Evolutionary conservation across 2,329 filamentous ascomycete species (phyloP).

Genomic region (Colletotrichum lentis): DNA sequence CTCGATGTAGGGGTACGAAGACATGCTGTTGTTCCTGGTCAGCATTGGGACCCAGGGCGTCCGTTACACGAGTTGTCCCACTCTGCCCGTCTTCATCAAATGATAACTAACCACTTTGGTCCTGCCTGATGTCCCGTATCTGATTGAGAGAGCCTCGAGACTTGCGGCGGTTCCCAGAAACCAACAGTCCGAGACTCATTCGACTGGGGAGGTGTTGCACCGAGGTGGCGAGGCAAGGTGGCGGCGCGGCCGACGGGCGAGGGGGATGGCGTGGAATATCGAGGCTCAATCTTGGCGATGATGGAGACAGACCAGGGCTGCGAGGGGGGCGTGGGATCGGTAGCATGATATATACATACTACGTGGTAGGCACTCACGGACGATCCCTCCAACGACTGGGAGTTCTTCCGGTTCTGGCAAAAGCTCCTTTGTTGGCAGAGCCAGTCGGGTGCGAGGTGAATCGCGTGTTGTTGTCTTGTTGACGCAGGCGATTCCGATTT

Average conservation of each 20-base stretch:
- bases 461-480: neutral
- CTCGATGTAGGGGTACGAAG: neutral
- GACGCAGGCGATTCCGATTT: neutral
- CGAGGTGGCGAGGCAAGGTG: neutral
- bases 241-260: neutral
- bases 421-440: neutral
- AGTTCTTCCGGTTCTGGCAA: neutral
- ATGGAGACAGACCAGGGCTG: neutral
- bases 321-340: neutral
- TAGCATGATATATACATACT: neutral
- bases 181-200: too few species aligned
- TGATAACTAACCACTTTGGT: too few species aligned
- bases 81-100: too few species aligned
- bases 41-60: neutral
- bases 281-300: neutral
- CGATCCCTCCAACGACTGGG: neutral
- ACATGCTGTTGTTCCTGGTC: too few species aligned
- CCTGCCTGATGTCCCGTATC: neutral
- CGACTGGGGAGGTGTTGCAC: neutral
- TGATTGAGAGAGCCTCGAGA: conserved; percentile 6
- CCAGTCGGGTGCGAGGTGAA: neutral
- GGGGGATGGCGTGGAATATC: neutral
- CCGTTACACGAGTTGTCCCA: neutral
- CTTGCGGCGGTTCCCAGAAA: neutral
- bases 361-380: neutral